Conservation (phyloP, 2,329 filamentous ascomycete species). For the Ceratocystis lukuohia region DNA sequence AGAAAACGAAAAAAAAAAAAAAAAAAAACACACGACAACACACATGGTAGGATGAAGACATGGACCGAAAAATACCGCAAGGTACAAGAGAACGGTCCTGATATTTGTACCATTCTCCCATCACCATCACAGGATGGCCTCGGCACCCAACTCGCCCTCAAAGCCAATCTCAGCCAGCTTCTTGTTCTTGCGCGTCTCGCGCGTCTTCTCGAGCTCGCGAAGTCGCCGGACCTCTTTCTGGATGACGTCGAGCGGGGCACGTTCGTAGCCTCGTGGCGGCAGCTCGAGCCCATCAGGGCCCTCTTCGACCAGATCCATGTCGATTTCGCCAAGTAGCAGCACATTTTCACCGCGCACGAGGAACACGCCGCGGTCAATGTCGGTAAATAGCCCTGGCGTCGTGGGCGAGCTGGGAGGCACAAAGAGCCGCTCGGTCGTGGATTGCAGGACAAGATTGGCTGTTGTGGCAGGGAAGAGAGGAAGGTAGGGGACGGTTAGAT, state of each 20-base stretch:
- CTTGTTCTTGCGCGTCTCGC: constrained; percentile 58
- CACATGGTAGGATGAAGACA: not conserved
- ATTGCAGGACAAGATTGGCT: constrained; percentile 93
- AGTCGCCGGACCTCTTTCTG: constrained; percentile 60
- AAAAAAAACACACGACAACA: constrained; percentile 15
- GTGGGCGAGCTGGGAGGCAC: constrained; percentile 36
- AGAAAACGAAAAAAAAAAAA: constrained; percentile 14
- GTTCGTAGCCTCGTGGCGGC: constrained; percentile 49
- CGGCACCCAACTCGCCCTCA: constrained; percentile 50
- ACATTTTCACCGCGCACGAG: constrained; percentile 94
- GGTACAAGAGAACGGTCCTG: not conserved
- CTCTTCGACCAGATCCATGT: constrained; percentile 90
- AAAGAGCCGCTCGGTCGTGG: constrained; percentile 81
- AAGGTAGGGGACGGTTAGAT: not conserved
- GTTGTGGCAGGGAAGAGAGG: constrained; percentile 18
- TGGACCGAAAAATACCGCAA: not conserved
- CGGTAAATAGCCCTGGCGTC: constrained; percentile 53
- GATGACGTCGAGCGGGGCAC: constrained; percentile 55
- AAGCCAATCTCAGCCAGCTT: constrained; percentile 70
- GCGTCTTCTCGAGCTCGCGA: constrained; percentile 53
- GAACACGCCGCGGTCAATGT: constrained; percentile 75
- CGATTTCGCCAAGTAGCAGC: constrained; percentile 87
- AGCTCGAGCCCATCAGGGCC: constrained; percentile 57
- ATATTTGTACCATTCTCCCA: not conserved
- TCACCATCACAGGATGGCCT: not conserved